Base-by-base conservation (phyloP, 73 alveolate species). In the Paramecium primaurelia region DNA sequence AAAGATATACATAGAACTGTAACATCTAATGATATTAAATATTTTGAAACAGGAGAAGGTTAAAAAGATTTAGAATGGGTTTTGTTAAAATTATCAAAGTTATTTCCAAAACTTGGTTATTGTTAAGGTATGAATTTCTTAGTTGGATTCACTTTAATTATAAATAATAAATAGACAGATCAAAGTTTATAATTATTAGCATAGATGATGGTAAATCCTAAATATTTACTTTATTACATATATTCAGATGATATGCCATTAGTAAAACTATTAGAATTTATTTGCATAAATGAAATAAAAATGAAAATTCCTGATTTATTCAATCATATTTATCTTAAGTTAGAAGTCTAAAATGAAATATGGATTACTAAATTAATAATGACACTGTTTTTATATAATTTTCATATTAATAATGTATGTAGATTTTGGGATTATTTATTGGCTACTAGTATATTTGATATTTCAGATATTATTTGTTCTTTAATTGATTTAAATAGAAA, bases 71-170 rank as follows among this genome's bases (percentile, higher is more conserved):
- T 80, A 80, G 44, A 42, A 8, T 10, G 34, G 8, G 91, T 49
- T 16, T 36, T 80, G 22, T 10, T 44, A 16, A 80, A 47, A 42
- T 25, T 80, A 9, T 34, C 91, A 10, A 42, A 80, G 20, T 26
- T 49, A 47, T 80, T 80, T 26, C 71, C 71, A 7, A 28, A 80
- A 5, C 45, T 80, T 11, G 71, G 75, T 9, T 80, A 80, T 80
- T 42, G 71, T 80, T 80, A 80, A 49, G 91, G 91, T 3, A 80
- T 80, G 91, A 80, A 80, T 30, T 80, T 80, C 49, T 11, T 80
- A n/a, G 87, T 40, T 12, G 91, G 91, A 40, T 80, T 80, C 32
- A 28, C 58, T 18, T 47, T 80, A 80, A 25, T 80, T 2, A 80
- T 80, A 25, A 32, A 34, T 12, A 47, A 28, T 8, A 40, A 40